phyloP scores from a whole-genome alignment of 2,329 filamentous ascomycete genomes.

The Phyllosticta capitalensis region DNA sequence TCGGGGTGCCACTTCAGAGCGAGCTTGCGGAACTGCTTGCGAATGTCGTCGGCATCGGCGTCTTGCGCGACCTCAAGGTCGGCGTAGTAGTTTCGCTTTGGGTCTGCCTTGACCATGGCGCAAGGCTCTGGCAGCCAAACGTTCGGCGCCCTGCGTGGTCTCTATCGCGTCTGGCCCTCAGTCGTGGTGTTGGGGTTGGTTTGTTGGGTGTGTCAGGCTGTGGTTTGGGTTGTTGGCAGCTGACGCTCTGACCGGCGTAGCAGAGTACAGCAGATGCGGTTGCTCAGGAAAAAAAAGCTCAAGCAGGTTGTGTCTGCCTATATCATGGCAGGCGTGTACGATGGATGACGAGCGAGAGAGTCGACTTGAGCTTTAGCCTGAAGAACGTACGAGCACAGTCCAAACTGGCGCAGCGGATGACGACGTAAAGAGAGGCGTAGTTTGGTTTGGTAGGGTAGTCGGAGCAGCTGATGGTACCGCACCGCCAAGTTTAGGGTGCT shows the following conservation, averaged over 20 bases:
- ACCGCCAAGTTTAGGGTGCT: background rate
- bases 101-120: conserved; percentile 60
- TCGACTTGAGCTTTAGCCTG: background rate
- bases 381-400: background rate
- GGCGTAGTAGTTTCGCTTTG: conserved; percentile 70
- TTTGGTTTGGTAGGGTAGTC: background rate
- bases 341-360: background rate
- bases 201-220: conserved; percentile 3
- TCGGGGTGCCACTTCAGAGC: conserved; percentile 83
- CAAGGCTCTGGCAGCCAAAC: background rate
- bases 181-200: conserved; percentile 2
- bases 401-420: background rate
- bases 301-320: background rate
- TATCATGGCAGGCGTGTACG: background rate
- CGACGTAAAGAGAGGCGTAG: background rate
- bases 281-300: background rate
- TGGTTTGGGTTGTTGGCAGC: conserved; percentile 2
- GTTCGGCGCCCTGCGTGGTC: background rate
- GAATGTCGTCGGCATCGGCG: conserved; percentile 66
- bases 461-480: background rate
- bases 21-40: conserved; percentile 77
- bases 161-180: background rate
- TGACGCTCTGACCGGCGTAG: background rate
- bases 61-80: conserved; percentile 64
- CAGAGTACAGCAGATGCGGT: background rate